Evolutionary conservation across 169 alveolate genomes (phyloP).

Genomic region (Sarcocystis neurona): DNA sequence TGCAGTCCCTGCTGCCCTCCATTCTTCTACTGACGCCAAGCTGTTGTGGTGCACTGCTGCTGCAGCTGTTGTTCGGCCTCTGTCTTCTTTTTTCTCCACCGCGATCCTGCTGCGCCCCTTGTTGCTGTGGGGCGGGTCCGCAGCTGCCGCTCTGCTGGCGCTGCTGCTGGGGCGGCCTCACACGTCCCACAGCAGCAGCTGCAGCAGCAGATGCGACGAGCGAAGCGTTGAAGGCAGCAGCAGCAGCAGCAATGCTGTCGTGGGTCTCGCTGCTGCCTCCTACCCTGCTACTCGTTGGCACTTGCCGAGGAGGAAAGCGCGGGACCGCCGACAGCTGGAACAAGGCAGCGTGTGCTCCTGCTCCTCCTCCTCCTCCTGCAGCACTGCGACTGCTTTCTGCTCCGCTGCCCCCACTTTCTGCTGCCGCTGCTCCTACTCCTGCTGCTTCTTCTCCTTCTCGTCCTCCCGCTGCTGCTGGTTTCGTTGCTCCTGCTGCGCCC

Average conservation of each 20-base stretch:
- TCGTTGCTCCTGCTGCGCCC: too few relatives aligned
- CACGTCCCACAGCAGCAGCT: background rate
- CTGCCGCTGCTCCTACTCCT: too few relatives aligned
- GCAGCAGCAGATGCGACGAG: background rate
- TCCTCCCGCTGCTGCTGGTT: too few relatives aligned
- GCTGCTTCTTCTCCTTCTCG: too few relatives aligned
- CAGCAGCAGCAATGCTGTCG: slow-evolving; percentile 23
- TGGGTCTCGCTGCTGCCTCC: slow-evolving; percentile 11
- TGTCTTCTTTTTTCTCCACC: background rate
- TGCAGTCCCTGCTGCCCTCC: background rate
- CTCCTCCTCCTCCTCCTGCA: too few relatives aligned
- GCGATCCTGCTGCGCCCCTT: background rate
- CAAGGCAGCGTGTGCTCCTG: too few relatives aligned
- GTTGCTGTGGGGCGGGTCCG: background rate
- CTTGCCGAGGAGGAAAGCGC: slow-evolving; percentile 18
- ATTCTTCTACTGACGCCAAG: background rate
- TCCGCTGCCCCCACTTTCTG: too few relatives aligned
- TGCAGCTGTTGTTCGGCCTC: background rate
- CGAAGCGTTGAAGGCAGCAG: slow-evolving; percentile 25
- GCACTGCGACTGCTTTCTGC: too few relatives aligned
- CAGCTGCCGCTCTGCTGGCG: background rate
- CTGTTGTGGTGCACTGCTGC: background rate
- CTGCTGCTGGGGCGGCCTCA: background rate
- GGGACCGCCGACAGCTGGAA: background rate
- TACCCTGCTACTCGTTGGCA: background rate